A percentile compares a stretch with the other conserved stretches of the same genome.
Conservation (phyloP, 1,284 basidiomycete species). For the Naganishia cerealis region DNA sequence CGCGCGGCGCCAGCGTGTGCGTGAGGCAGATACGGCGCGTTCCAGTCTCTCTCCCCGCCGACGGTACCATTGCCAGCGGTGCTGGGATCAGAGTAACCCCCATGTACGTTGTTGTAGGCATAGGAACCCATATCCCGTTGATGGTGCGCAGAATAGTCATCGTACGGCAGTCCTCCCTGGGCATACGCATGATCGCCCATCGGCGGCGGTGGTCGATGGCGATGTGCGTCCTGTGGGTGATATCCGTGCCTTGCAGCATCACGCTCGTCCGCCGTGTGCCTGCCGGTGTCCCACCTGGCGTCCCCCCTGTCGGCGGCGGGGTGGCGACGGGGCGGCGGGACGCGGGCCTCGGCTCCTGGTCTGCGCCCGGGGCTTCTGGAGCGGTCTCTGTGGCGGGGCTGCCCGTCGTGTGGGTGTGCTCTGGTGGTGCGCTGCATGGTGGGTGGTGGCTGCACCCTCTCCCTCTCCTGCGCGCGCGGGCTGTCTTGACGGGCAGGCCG, state of each 20-base stretch:
- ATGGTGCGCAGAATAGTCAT: conserved; percentile 52
- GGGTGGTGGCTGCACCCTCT: neutral
- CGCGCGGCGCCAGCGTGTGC: neutral
- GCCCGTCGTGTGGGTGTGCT: neutral
- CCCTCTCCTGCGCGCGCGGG: no score
- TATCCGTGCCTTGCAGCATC: neutral
- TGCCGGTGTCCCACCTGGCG: neutral
- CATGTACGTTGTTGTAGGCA: neutral
- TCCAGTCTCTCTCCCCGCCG: neutral
- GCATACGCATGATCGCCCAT: neutral
- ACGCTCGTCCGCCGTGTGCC: neutral
- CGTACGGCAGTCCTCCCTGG: conserved; percentile 5
- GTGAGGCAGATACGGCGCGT: neutral
- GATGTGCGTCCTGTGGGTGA: neutral
- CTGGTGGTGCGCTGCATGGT: neutral
- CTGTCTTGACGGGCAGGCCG: no score
- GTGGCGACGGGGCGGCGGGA: neutral
- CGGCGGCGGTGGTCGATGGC: neutral
- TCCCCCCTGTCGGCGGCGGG: no score
- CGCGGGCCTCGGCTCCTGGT: neutral
- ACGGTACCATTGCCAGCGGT: no score
- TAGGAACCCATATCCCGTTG: conserved; percentile 52
- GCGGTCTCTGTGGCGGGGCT: neutral
- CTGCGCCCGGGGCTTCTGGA: conserved; percentile 1
- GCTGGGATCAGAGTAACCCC: no score